These are phyloP conservation scores for Lasiodiplodia citricola DNA, from an alignment of 2,329 filamentous ascomycete species.

Conservation along the genomic window DNA sequence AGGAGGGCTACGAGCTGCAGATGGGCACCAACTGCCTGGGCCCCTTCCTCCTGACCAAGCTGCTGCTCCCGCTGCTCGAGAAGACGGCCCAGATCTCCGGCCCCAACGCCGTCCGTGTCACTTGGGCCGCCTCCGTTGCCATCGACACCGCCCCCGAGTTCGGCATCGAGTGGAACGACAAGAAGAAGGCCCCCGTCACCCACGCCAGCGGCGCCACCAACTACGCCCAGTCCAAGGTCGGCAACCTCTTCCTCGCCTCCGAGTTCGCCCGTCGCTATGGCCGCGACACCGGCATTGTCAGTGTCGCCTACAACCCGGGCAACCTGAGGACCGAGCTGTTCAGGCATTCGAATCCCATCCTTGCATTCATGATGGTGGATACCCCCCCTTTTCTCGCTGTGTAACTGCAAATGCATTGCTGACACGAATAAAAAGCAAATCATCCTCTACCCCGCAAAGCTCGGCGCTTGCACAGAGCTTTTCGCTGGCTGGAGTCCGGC, in stretches of 20 bases:
- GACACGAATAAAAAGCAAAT: neutral
- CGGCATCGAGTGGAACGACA: conserved; percentile 28
- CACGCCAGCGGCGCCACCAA: conserved; percentile 24
- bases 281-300: conserved; percentile 32
- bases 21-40: conserved; percentile 50
- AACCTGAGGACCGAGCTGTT: conserved; percentile 48
- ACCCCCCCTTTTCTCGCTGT: neutral
- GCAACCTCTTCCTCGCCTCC: conserved; percentile 37
- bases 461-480: conserved; percentile 26
- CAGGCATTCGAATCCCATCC: conserved; percentile 32
- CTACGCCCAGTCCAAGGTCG: conserved; percentile 37
- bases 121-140: conserved; percentile 39
- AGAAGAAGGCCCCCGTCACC: conserved; percentile 8
- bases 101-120: conserved; percentile 41
- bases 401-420: neutral
- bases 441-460: conserved; percentile 23
- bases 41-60: conserved; percentile 47
- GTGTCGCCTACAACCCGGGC: conserved; percentile 47
- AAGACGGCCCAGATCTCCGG: conserved; percentile 36
- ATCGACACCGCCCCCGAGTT: conserved; percentile 28
- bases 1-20: conserved; percentile 36
- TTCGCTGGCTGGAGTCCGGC: conserved; percentile 23
- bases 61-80: conserved; percentile 43
- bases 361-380: conserved; percentile 9
- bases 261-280: conserved; percentile 31